Base-by-base conservation (phyloP, 257 asterid species). In the Catharanthus roseus region DNA sequence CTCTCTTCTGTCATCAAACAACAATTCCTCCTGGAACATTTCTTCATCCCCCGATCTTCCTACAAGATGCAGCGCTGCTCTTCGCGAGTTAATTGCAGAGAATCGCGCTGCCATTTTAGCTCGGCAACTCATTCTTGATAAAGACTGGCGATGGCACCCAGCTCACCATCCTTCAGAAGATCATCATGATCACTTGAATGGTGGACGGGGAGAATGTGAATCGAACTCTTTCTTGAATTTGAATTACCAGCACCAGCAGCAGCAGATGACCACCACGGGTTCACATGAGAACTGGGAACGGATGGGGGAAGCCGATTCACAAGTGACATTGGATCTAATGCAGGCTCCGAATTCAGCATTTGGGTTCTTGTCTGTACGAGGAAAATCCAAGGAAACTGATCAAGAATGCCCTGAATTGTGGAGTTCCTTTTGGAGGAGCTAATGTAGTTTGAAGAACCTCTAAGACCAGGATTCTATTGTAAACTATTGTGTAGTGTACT, bases 1-100 rank as follows among this genome's bases (percentile, higher is more conserved):
- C 91, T 88, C 96, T 88, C 93, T 84, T 90, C 91, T 90, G 95
- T 90, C 95, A 83, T 80, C 87, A 3, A 78, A 77, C 12, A 81
- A 74, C 66, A 69, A 65, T 66, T 33, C 44, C 31, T 79, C 44
- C 34, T 79, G 72, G 86, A 77, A n/a, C n/a, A n/a, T n/a, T n/a
- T n/a, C 67, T 65, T 73, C 81, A 13, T 45, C 87, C 12, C 49
- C 79, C 9, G 85, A 85, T 65, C 86, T 86, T 23, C 84, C 90
- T 1, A 74, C 80, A 4, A 75, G 80, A 55, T 82, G 89, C 73
- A 83, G 90, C 70, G 87, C 88, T 10, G 92, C 88, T 12, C 85
- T 89, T 15, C 82, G 81, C 5, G 90, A 89, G 70, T 79, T 89
- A 34, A 89, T 89, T 0, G 95, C 90, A 0, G 90, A 86, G 60